phyloP scores from a whole-genome alignment of 495 filamentous ascomycete species.

The Penicillium malachiteum region DNA sequence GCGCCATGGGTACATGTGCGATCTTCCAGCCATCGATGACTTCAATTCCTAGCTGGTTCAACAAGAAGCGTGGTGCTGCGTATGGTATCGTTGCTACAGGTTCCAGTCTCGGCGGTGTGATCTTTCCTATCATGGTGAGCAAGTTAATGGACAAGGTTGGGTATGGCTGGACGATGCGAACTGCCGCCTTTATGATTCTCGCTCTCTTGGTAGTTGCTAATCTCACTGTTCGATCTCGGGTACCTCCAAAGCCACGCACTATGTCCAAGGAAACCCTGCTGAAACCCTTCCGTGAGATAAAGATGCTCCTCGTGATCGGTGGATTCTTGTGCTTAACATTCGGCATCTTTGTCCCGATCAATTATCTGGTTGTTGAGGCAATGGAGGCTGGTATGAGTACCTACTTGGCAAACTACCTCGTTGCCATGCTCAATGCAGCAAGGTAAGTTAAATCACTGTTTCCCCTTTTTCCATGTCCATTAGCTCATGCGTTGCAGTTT shows the following conservation, averaged over 20 bases:
- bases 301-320: conserved; percentile 47
- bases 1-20: conserved; percentile 29
- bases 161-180: conserved; percentile 44
- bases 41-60: conserved; percentile 40
- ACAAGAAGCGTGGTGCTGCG: conserved; percentile 50
- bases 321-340: conserved; percentile 61
- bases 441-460: conserved; percentile 33
- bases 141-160: conserved; percentile 36
- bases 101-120: conserved; percentile 54
- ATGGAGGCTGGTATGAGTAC: conserved; percentile 53
- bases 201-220: conserved; percentile 31
- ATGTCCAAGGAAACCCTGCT: conserved; percentile 54
- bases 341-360: conserved; percentile 69
- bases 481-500: conserved; percentile 1
- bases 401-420: conserved; percentile 57
- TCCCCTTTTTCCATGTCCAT: neutral
- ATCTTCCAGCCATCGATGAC: conserved; percentile 20
- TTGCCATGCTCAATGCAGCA: conserved; percentile 66
- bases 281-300: conserved; percentile 52
- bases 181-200: conserved; percentile 40
- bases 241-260: conserved; percentile 13
- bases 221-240: conserved; percentile 31
- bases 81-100: conserved; percentile 51
- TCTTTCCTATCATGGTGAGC: conserved; percentile 43
- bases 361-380: conserved; percentile 61